phyloP scores from a whole-genome alignment of 768 basidiomycete species.

The Hericium alpestre region DNA sequence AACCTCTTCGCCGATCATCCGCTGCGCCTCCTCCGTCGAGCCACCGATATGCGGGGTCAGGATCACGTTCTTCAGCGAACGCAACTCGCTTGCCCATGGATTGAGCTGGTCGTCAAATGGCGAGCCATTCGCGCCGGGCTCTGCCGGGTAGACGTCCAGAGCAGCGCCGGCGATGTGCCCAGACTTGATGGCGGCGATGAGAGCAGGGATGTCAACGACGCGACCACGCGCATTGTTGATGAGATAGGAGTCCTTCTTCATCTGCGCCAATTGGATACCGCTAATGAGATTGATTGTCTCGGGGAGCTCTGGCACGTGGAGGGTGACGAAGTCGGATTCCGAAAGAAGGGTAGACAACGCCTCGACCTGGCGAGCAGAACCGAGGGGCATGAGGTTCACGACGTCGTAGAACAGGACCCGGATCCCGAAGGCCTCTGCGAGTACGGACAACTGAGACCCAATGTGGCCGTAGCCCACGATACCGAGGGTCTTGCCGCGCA shows the following conservation, averaged over 20 bases:
- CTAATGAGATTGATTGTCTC: conserved; percentile 96
- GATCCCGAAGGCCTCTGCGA: conserved; percentile 94
- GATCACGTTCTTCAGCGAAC: conserved; percentile 78
- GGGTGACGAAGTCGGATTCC: conserved; percentile 85
- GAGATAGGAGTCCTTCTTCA: conserved; percentile 93
- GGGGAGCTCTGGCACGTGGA: conserved; percentile 93
- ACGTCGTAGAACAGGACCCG: conserved; percentile 93
- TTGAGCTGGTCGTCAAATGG: conserved; percentile 86
- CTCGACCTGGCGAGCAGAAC: conserved; percentile 85
- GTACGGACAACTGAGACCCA: conserved; percentile 91
- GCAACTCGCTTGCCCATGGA: conserved; percentile 67
- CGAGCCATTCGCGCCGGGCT: conserved; percentile 86
- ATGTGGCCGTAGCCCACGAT: conserved; percentile 99
- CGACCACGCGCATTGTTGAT: conserved; percentile 96
- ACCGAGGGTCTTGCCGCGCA: conserved; percentile 94
- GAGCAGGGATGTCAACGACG: conserved; percentile 90
- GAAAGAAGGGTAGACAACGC: conserved; percentile 61
- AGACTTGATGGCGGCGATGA: conserved; percentile 71
- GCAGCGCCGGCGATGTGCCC: conserved; percentile 86
- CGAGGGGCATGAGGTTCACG: conserved; percentile 94
- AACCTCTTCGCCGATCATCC: conserved; percentile 95
- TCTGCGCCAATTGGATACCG: conserved; percentile 60
- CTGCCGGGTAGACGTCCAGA: conserved; percentile 89
- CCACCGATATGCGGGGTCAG: conserved; percentile 98
- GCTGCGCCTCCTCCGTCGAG: conserved; percentile 96